These are phyloP conservation scores for Thielaviopsis populi DNA, from an alignment of 2,329 filamentous ascomycete species.

Conservation along the genomic window DNA sequence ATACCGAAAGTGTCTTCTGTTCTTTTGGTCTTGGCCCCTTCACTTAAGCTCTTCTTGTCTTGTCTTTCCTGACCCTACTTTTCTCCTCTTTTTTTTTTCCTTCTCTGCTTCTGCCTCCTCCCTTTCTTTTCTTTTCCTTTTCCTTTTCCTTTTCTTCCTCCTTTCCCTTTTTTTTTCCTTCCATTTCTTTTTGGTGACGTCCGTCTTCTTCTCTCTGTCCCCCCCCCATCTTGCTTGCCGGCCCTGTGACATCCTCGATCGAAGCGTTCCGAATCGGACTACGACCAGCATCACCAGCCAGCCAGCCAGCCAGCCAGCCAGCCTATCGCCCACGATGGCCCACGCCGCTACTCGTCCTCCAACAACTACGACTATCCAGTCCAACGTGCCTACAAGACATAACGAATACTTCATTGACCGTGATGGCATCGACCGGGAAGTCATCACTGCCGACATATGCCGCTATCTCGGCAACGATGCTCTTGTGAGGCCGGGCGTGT, in stretches of 20 bases:
- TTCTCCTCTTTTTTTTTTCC: neutral
- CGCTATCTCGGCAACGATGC: conserved; percentile 73
- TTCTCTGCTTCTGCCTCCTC: neutral
- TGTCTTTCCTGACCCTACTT: conserved; percentile 13
- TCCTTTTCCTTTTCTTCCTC: conserved; percentile 12
- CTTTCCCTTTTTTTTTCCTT: neutral
- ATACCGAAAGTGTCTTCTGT: neutral
- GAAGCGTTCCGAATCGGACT: neutral
- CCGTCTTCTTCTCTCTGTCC: neutral
- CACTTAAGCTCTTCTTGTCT: neutral
- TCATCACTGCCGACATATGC: conserved; percentile 73
- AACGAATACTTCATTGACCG: conserved; percentile 16
- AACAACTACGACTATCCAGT: conserved; percentile 8
- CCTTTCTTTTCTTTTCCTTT: conserved; percentile 4
- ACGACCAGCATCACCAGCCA: neutral
- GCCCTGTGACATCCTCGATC: neutral
- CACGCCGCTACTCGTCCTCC: conserved; percentile 11
- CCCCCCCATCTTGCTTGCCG: neutral
- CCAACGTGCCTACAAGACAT: conserved; percentile 12
- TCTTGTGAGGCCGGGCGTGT: conserved; percentile 57
- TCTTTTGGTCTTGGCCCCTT: neutral
- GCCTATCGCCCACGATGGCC: conserved; percentile 1
- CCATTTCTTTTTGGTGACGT: neutral
- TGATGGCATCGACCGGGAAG: conserved; percentile 32
- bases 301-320: no score